Percentiles rank a stretch among this genome's conserved stretches.
These are phyloP conservation scores for Conticribra weissflogii DNA, from an alignment of 108 stramenopile genomes.

Conservation along the genomic window DNA sequence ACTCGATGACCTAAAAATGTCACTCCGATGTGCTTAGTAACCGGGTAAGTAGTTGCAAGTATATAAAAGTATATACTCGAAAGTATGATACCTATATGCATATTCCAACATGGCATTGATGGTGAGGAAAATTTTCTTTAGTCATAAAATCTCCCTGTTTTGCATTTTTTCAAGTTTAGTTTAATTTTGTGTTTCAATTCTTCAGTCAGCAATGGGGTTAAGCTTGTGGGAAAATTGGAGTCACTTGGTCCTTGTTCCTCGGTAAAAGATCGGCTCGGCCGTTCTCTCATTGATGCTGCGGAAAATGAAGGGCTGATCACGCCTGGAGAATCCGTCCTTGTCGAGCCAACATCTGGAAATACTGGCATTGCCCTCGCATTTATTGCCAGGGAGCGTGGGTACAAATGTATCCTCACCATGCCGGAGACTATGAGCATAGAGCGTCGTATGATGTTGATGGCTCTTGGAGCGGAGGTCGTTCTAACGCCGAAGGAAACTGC, in stretches of 20 bases:
- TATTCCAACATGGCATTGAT: no score
- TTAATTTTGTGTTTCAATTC: no score
- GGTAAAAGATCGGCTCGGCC: constrained; percentile 90
- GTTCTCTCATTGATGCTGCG: constrained; percentile 81
- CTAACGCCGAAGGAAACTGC: constrained; percentile 81
- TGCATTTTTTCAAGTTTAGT: no score
- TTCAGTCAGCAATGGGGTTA: no score
- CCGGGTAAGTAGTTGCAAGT: no score
- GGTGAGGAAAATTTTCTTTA: no score
- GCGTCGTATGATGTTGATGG: constrained; percentile 81
- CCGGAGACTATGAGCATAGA: constrained; percentile 91
- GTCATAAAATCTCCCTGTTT: no score
- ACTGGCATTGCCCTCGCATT: constrained; percentile 91
- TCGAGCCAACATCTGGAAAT: constrained; percentile 92
- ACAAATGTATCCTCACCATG: constrained; percentile 87
- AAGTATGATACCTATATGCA: no score
- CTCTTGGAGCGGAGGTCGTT: constrained; percentile 75
- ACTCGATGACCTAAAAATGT: no score
- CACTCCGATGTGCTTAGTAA: no score
- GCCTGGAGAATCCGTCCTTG: constrained; percentile 74
- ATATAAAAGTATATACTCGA: no score
- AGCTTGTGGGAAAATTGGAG: constrained; percentile 87
- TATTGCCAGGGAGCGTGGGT: constrained; percentile 89
- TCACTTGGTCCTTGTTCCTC: constrained; percentile 84
- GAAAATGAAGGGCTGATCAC: constrained; percentile 81